Evolutionary conservation across 78 protist genomes (phyloP).

Genomic region (Guillardia theta): DNA sequence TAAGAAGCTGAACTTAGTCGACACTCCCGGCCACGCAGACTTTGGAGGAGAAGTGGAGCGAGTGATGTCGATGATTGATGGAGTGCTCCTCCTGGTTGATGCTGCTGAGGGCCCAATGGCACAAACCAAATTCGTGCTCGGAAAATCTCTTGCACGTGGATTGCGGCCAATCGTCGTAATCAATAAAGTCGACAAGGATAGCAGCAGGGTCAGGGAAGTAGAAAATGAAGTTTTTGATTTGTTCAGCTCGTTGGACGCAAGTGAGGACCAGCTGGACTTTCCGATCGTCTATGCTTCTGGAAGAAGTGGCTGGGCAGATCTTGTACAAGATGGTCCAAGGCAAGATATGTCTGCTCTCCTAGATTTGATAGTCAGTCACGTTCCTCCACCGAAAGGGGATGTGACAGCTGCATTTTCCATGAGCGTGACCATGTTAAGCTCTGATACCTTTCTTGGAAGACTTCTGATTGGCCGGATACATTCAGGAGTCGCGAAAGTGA

Average conservation of each 20-base stretch:
- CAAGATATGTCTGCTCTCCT: conserved; percentile 68
- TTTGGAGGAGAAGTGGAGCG: conserved; percentile 71
- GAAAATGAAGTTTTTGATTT: conserved; percentile 22
- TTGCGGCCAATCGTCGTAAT: conserved; percentile 83
- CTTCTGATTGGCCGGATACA: conserved; percentile 36
- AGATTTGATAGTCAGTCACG: conserved; percentile 67
- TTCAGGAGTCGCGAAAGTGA: conserved; percentile 69
- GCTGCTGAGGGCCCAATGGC: conserved; percentile 92
- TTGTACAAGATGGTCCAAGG: neutral
- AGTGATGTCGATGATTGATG: conserved; percentile 81
- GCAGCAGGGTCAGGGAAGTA: neutral
- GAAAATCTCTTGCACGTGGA: conserved; percentile 48
- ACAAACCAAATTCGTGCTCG: conserved; percentile 87
- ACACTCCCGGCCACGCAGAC: conserved; percentile 48
- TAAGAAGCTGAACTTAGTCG: neutral
- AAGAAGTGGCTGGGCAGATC: conserved; percentile 32
- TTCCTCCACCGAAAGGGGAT: conserved; percentile 16
- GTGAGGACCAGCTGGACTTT: conserved; percentile 81
- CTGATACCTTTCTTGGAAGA: neutral
- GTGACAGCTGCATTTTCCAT: neutral
- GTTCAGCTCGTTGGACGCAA: conserved; percentile 64
- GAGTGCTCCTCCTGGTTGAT: conserved; percentile 87
- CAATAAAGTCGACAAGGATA: conserved; percentile 72
- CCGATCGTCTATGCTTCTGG: conserved; percentile 87
- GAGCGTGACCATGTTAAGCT: neutral